phyloP scores from a whole-genome alignment of 108 stramenopile genomes.

The Mediolabrus comicus region DNA sequence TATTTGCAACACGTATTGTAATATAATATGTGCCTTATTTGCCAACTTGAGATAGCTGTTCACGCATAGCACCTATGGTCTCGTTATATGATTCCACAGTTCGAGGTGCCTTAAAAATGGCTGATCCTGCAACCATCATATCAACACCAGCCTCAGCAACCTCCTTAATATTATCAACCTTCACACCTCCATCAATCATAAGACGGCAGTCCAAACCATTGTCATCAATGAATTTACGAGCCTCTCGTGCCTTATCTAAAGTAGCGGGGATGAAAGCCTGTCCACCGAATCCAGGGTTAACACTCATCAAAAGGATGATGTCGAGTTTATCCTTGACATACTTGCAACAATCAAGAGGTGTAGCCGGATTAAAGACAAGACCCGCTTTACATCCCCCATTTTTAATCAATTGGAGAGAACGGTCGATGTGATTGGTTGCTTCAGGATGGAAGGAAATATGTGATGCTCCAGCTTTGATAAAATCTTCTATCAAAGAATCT shows the following conservation, averaged over 20 bases:
- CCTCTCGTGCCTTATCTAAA: conserved; percentile 92
- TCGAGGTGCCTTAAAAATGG: conserved; percentile 96
- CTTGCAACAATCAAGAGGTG: conserved; percentile 84
- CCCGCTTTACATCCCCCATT: conserved; percentile 96
- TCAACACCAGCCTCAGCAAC: conserved; percentile 97
- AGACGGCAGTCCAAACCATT: conserved; percentile 94
- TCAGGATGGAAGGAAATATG: conserved; percentile 99
- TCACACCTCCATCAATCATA: conserved; percentile 94
- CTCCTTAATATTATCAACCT: conserved; percentile 93
- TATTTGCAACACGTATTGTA: neutral
- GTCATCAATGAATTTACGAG: conserved; percentile 96
- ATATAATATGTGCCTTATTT: too few species aligned
- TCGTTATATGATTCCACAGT: conserved; percentile 94
- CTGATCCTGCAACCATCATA: conserved; percentile 97
- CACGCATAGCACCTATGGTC: conserved; percentile 95
- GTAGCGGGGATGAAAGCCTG: conserved; percentile 94
- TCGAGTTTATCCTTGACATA: conserved; percentile 98
- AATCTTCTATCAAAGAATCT: conserved; percentile 90
- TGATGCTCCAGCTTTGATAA: conserved; percentile 96
- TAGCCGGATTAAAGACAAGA: conserved; percentile 97
- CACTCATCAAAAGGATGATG: conserved; percentile 97
- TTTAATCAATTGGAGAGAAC: conserved; percentile 94
- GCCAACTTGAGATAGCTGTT: conserved; percentile 74
- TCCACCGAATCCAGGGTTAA: conserved; percentile 98
- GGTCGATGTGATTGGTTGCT: conserved; percentile 94